Conservation (phyloP, 306 rosid genomes). For the Styphnolobium japonicum region DNA sequence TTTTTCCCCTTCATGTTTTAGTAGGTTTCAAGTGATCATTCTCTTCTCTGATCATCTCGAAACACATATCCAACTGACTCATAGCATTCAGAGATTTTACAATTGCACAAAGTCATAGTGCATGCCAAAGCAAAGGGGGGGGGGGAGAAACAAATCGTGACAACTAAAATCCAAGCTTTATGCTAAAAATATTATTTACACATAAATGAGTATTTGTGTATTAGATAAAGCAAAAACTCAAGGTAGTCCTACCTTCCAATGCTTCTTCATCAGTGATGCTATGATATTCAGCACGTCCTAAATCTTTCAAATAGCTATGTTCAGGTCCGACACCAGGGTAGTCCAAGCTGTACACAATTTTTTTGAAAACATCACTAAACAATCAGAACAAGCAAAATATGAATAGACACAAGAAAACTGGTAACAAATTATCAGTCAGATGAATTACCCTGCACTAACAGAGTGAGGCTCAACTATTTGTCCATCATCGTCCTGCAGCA, state of each 20-base stretch:
- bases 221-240: slow-evolving; percentile 1
- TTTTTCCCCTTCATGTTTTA: not conserved
- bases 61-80: not conserved
- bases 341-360: slow-evolving; percentile 65
- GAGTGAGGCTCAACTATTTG: slow-evolving; percentile 97
- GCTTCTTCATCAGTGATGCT: slow-evolving; percentile 91
- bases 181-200: not conserved
- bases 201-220: not conserved
- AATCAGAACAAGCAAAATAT: slow-evolving; percentile 19
- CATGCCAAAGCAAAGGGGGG: not conserved
- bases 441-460: slow-evolving; percentile 88
- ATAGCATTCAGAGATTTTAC: not conserved
- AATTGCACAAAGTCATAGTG: not conserved
- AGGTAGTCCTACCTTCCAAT: slow-evolving; percentile 67
- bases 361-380: not conserved
- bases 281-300: slow-evolving; percentile 82
- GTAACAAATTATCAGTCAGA: not conserved
- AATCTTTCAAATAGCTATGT: slow-evolving; percentile 87
- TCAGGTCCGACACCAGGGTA: slow-evolving; percentile 99
- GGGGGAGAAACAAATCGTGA: not conserved
- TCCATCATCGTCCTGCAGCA: slow-evolving; percentile 93
- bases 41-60: not conserved
- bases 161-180: not conserved
- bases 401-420: slow-evolving; percentile 3
- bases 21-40: not conserved